Base-by-base conservation (phyloP, 2,329 filamentous ascomycete genomes). In the Ceratocystis eucalypticola region DNA sequence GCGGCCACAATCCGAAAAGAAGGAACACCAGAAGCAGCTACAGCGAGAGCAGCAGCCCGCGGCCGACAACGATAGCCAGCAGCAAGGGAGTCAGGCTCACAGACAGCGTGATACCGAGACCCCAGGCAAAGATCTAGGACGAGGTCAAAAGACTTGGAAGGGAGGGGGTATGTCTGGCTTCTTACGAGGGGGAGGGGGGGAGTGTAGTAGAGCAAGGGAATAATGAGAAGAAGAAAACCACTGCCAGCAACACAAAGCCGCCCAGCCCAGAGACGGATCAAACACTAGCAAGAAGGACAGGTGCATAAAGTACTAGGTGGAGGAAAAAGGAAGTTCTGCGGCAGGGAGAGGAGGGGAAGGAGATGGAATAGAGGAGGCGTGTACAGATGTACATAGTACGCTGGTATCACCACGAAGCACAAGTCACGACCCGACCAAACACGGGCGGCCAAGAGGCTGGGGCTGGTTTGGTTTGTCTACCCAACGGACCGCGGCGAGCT, bases 41-140 rank as follows among this genome's bases (percentile, higher is more conserved):
- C 46, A 48, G 46, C 17, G 5, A 22, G 6, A 22, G 20, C 48
- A 50, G n/a, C 48, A 50, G n/a, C 20, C 37, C 37, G 37, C 37
- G 37, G 37, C 10, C 37, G 37, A 41, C 37, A 15, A 50, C 7
- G 48, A 50, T 5, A 22, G 48, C 37, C 37, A 41, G 48, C 7
- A 50, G 48, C 48, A 50, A 8, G 53, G 53, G 53, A 17, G 3
- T 12, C 10, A 41, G 20, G 53, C 53, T 33, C 25, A 28, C 53
- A 57, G 50, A 33, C 53, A 57, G 33, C 4, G 53, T 57, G 53
- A 33, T 57, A 57, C 53, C 53, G 12, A 57, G 53, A 57, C 53
- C 53, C 22, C 53, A 57, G 53, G 4, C 53, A 25, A 33, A 57
- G 53, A 57, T 30, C 25, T 28, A 33, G 62, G 15, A 55, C 17